Evolutionary conservation across 2,329 filamentous ascomycete genomes (phyloP).

Genomic region (Didymella glomerata): DNA sequence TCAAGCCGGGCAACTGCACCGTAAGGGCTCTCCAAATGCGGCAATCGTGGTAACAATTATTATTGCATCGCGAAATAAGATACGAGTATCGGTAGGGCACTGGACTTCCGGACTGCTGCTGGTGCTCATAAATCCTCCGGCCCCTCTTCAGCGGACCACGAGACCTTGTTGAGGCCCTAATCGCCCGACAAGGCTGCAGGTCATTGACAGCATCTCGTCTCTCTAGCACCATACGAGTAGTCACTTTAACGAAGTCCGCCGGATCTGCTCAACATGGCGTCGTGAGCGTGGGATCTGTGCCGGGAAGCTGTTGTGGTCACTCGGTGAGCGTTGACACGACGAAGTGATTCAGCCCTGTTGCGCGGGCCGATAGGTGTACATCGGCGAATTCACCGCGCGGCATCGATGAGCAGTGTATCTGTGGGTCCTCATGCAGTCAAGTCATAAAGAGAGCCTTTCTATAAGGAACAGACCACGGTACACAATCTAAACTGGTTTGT

Average conservation of each 20-base stretch:
- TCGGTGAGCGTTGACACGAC: slow-evolving; percentile 18
- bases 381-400: slow-evolving; percentile 24
- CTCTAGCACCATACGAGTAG: slow-evolving; percentile 4
- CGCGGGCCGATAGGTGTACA: slow-evolving; percentile 23
- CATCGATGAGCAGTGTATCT: slow-evolving; percentile 1
- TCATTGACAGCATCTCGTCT: slow-evolving; percentile 20
- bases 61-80: slow-evolving; percentile 27
- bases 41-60: slow-evolving; percentile 24
- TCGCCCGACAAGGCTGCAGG: slow-evolving; percentile 21
- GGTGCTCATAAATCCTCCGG: slow-evolving; percentile 28
- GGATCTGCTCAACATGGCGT: slow-evolving; percentile 16
- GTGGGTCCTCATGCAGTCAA: slow-evolving; percentile 2
- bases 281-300: slow-evolving; percentile 23
- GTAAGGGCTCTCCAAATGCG: slow-evolving; percentile 35
- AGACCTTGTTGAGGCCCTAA: slow-evolving; percentile 35
- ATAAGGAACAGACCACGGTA: neutral
- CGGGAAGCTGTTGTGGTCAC: slow-evolving; percentile 7
- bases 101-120: slow-evolving; percentile 21
- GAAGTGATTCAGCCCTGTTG: slow-evolving; percentile 18
- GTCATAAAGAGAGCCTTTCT: neutral
- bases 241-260: slow-evolving; percentile 24
- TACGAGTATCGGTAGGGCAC: slow-evolving; percentile 28
- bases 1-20: slow-evolving; percentile 23
- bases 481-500: neutral
- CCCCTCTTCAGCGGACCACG: slow-evolving; percentile 28